Evolutionary conservation across 768 basidiomycete genomes (phyloP).

Genomic region (Mycena latifolia): DNA sequence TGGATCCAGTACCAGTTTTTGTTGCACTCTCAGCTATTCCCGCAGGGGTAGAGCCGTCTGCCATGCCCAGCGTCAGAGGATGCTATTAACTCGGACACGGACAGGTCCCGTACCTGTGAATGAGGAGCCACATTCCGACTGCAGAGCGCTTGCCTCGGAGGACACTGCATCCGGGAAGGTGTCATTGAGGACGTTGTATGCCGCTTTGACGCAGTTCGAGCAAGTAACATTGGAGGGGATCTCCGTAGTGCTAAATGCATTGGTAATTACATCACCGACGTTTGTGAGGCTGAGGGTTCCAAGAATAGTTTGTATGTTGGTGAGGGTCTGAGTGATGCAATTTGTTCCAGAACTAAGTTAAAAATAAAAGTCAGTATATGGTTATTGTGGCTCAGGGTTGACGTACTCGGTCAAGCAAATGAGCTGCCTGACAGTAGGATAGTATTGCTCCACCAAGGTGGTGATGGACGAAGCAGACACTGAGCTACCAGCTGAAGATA

Average conservation of each 20-base stretch:
- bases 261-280: conserved; percentile 34
- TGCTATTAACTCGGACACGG: not conserved
- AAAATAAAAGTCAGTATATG: not conserved
- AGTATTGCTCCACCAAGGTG: conserved; percentile 60
- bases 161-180: conserved; percentile 51
- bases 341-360: conserved; percentile 50
- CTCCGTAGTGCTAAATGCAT: conserved; percentile 18
- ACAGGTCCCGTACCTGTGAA: conserved; percentile 60
- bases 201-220: conserved; percentile 64
- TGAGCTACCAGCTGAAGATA: conserved; percentile 46
- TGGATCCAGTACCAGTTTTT: conserved; percentile 32
- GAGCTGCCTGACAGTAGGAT: conserved; percentile 68
- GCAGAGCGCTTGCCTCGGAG: conserved; percentile 42
- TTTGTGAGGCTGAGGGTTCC: conserved; percentile 53
- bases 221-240: conserved; percentile 59
- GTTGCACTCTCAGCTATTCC: conserved; percentile 51
- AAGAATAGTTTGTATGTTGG: conserved; percentile 56
- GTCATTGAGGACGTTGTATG: conserved; percentile 56
- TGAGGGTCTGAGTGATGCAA: conserved; percentile 71
- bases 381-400: not conserved
- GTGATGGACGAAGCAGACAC: conserved; percentile 43
- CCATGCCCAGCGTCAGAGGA: conserved; percentile 1
- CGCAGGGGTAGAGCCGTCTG: conserved; percentile 55
- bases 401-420: conserved; percentile 76
- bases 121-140: conserved; percentile 60